Evolutionary conservation across 805 yeast genomes (phyloP).

Genomic region (Ogataea pignaliae): DNA sequence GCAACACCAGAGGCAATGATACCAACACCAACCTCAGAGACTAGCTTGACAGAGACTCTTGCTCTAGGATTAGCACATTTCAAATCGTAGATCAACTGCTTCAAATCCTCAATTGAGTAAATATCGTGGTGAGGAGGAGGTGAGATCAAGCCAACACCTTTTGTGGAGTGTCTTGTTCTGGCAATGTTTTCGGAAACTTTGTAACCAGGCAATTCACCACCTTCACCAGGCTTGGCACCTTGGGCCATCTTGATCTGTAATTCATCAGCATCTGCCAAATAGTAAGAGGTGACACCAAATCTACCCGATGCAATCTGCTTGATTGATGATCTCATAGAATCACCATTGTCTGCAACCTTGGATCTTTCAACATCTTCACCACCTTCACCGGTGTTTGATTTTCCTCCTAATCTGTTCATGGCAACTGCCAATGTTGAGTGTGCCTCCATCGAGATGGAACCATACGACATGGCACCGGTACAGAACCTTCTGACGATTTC

Average conservation of each 20-base stretch:
- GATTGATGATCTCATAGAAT: constrained; percentile 97
- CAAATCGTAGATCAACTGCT: constrained; percentile 92
- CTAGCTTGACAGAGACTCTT: constrained; percentile 92
- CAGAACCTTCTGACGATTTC: constrained; percentile 95
- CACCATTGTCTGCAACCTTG: constrained; percentile 75
- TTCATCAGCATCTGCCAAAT: constrained; percentile 94
- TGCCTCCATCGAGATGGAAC: constrained; percentile 97
- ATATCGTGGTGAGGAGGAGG: constrained; percentile 99
- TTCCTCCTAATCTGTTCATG: constrained; percentile 96
- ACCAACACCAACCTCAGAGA: constrained; percentile 98
- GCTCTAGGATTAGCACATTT: constrained; percentile 97
- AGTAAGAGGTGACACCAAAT: constrained; percentile 95
- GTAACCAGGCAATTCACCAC: constrained; percentile 97
- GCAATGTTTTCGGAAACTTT: constrained; percentile 87
- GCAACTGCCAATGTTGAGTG: constrained; percentile 98
- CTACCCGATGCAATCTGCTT: constrained; percentile 98
- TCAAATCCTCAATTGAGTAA: constrained; percentile 95
- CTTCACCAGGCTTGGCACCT: constrained; percentile 99
- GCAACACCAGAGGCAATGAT: constrained; percentile 99
- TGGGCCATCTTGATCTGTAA: constrained; percentile 98
- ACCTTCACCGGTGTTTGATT: constrained; percentile 98
- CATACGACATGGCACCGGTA: constrained; percentile 99
- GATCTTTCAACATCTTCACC: constrained; percentile 97
- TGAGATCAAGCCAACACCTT: constrained; percentile 93
- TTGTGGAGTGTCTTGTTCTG: constrained; percentile 92